Evolutionary conservation across 2,329 filamentous ascomycete genomes (phyloP).

Genomic region (Aspergillus hiratsukae): DNA sequence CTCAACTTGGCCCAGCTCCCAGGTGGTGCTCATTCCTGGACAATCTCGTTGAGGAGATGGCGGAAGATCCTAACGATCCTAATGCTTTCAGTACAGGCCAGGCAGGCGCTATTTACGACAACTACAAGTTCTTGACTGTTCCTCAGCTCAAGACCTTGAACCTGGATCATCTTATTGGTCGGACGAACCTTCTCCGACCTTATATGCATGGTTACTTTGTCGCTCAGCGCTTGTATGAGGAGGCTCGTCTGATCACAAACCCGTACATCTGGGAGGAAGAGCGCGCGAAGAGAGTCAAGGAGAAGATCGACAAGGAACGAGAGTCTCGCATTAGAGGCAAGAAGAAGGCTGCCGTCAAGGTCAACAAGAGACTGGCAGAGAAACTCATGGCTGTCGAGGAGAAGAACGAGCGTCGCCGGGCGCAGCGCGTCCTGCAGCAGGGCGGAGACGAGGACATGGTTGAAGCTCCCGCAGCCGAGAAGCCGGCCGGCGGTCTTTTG

Average conservation of each 20-base stretch:
- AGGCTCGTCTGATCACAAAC: conserved; percentile 87
- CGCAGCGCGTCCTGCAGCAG: conserved; percentile 48
- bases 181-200: conserved; percentile 80
- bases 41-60: conserved; percentile 98
- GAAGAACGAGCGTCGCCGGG: conserved; percentile 46
- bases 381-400: conserved; percentile 58
- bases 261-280: conserved; percentile 93
- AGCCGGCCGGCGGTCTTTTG: conserved; percentile 60
- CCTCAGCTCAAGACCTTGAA: conserved; percentile 82
- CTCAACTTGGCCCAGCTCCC: conserved; percentile 86
- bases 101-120: conserved; percentile 82
- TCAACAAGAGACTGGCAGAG: conserved; percentile 70
- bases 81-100: conserved; percentile 45
- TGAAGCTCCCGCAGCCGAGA: conserved; percentile 22
- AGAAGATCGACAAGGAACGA: conserved; percentile 96
- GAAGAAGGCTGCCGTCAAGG: conserved; percentile 86
- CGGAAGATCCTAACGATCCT: conserved; percentile 67
- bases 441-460: conserved; percentile 50
- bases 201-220: conserved; percentile 99
- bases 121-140: conserved; percentile 95
- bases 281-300: conserved; percentile 81
- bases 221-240: conserved; percentile 89
- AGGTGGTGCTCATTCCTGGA: conserved; percentile 97
- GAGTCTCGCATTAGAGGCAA: conserved; percentile 87
- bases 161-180: conserved; percentile 82